Conservation (phyloP, 805 yeast genomes). For the Lipomyces oligophaga region DNA sequence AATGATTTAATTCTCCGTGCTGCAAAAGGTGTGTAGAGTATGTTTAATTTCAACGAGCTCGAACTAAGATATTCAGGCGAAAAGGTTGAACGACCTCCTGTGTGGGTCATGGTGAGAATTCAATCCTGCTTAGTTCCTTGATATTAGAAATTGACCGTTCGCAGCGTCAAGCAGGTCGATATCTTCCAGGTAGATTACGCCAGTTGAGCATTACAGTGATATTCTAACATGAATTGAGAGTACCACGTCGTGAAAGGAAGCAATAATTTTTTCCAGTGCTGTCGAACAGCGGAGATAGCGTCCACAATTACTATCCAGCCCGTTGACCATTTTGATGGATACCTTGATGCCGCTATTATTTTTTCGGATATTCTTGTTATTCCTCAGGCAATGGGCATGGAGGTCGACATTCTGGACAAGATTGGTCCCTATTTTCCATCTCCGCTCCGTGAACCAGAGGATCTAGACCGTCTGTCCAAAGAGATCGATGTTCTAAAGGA, state of each 20-base stretch:
- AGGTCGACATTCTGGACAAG: conserved; percentile 88
- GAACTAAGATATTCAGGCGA: conserved; percentile 44
- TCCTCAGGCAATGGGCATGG: conserved; percentile 98
- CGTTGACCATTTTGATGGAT: conserved; percentile 78
- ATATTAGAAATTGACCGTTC: conserved; percentile 9
- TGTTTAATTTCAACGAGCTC: not conserved
- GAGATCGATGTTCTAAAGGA: conserved; percentile 70
- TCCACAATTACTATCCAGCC: conserved; percentile 95
- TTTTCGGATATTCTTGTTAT: conserved; percentile 93
- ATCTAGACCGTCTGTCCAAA: conserved; percentile 52
- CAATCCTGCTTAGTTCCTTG: not conserved
- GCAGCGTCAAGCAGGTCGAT: conserved; percentile 91
- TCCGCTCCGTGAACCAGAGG: conserved; percentile 74
- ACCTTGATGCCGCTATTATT: conserved; percentile 94
- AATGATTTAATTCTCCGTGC: conserved; percentile 91
- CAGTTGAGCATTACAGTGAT: not conserved
- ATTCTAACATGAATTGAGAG: conserved; percentile 53
- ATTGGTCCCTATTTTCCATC: conserved; percentile 90
- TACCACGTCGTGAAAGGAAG: conserved; percentile 83
- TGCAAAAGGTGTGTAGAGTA: conserved; percentile 55
- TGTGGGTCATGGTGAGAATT: conserved; percentile 80
- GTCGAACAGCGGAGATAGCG: conserved; percentile 91
- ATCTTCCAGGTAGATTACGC: conserved; percentile 47
- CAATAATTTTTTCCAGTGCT: conserved; percentile 90
- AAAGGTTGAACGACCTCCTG: conserved; percentile 91